Base-by-base conservation (phyloP, 441 rosid species). In the Cnidoscolus chayamansa region DNA sequence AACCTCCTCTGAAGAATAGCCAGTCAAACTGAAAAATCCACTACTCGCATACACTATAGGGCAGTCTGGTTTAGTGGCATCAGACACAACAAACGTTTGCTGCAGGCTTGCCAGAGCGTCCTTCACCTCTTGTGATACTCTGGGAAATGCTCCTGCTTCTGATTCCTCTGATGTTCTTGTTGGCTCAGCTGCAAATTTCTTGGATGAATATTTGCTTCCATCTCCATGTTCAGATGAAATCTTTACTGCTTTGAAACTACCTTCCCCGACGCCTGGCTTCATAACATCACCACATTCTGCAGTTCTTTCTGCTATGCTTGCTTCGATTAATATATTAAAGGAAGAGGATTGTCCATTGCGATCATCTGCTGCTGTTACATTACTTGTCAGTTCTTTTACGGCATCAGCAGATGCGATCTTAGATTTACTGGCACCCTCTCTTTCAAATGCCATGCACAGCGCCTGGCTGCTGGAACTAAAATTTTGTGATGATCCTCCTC, bases 61-160 rank as follows among this genome's bases (percentile, higher is more conserved):
- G 75, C 91, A 89, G 67, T 90, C 89, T 16, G 94, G 93, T 82
- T 85, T 90, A 51, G 93, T 88, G 9, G 97, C 94, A 73, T 94
- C 97, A 31, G 97, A 92, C 67, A 92, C 98, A 47, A 90, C 97
- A 81, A 94, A 94, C 10, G 98, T 92, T 81, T 92, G 98, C 82
- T 91, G 97, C 75, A 94, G 85, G 1, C 90, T 88, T n/a, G 95
- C 79, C 63, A 94, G 78, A 78, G 98, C 98, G 11, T 78, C 89
- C 85, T 90, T 94, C 74, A 94, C 79, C 86, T 92, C 98, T 75
- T 89, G 90, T 0, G 97, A 92, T 45, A 86, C 95, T 69, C 97
- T 85, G 4, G 97, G 98, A 64, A 89, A 73, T 35, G 67, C 72
- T 60, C 85, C 90, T 7, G 80, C 68, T 20, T 84, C 89, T 5